Conservation (phyloP, 164 flowering plant genomes). For the Vitis riparia region DNA sequence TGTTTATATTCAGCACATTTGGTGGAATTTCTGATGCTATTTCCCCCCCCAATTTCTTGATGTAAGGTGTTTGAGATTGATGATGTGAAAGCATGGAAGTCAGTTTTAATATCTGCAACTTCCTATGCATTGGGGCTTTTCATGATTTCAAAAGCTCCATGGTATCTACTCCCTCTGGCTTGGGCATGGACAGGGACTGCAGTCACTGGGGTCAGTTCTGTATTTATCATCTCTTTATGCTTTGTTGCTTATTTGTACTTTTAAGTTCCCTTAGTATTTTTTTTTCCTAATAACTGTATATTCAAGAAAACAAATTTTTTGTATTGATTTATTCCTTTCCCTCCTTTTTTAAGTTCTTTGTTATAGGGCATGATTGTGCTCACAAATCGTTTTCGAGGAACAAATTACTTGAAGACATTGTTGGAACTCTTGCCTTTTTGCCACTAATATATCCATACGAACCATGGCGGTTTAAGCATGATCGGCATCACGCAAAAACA, state of each 20-base stretch:
- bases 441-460: slow-evolving; percentile 96
- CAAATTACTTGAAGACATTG: slow-evolving; percentile 90
- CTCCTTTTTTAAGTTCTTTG: slow-evolving; percentile 65
- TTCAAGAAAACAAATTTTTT: background rate
- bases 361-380: slow-evolving; percentile 99
- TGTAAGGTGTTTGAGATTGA: slow-evolving; percentile 85
- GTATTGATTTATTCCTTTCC: slow-evolving; percentile 5
- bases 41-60: background rate
- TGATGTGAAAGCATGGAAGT: slow-evolving; percentile 77
- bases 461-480: slow-evolving; percentile 98
- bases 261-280: background rate
- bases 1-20: background rate
- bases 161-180: slow-evolving; percentile 97
- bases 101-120: slow-evolving; percentile 66
- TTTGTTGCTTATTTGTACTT: background rate
- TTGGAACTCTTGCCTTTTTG: slow-evolving; percentile 92
- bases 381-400: slow-evolving; percentile 94
- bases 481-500: slow-evolving; percentile 92
- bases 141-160: slow-evolving; percentile 87
- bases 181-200: slow-evolving; percentile 99
- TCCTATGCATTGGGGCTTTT: slow-evolving; percentile 82
- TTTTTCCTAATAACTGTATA: background rate
- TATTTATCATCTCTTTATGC: background rate
- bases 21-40: background rate
- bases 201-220: slow-evolving; percentile 73